Evolutionary conservation across 306 rosid genomes (phyloP), one percentile per base, ranked within the genome.

Genomic region (Begonia peltatifolia): DNA sequence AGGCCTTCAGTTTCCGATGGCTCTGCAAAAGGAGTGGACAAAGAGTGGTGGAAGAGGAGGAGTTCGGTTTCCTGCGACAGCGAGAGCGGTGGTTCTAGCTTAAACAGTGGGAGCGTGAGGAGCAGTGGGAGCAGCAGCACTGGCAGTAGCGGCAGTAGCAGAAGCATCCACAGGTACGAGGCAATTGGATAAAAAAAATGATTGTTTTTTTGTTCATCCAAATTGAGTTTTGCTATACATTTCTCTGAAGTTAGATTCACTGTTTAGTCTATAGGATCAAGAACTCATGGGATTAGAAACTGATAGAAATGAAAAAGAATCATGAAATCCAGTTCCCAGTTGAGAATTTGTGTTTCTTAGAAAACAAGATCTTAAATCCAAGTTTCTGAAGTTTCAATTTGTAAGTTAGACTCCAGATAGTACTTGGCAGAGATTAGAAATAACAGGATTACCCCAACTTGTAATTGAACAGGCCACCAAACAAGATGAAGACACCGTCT

Each of bases 11-110:
- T 43, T 14, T 57, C 66, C 52, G 72, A 64, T 44, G 77, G 73
- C 52, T 57, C 69, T 2, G 55, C 38, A 46, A 79, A 75, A 47
- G 56, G 58, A 14, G 64, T 41, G 12, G 95, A 85, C 7, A 77
- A 73, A 47, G 93, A 89, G 22, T 83, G 94, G 97, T 85, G 84
- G 84, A 78, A 76, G 90, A 85, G 80, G 78, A 68, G 69, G 14
- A 52, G 50, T 66, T 63, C 74, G 1, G 77, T 13, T 0, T 52
- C 57, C 8, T 71, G 55, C 38, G 72, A 71, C 56, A 72, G 75
- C 41, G 86, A 78, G 9, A 74, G 84, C 55, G 73, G 79, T 14
- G 78, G 11, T 47, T 80, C 84, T 1, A 81, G 85, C 55, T 30
- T 70, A 14, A 68, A 68, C 16, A 79, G 83, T 43, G 84, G 71